These are phyloP conservation scores for Neurospora pannonica DNA, from an alignment of 495 filamentous ascomycete genomes.

Conservation along the genomic window DNA sequence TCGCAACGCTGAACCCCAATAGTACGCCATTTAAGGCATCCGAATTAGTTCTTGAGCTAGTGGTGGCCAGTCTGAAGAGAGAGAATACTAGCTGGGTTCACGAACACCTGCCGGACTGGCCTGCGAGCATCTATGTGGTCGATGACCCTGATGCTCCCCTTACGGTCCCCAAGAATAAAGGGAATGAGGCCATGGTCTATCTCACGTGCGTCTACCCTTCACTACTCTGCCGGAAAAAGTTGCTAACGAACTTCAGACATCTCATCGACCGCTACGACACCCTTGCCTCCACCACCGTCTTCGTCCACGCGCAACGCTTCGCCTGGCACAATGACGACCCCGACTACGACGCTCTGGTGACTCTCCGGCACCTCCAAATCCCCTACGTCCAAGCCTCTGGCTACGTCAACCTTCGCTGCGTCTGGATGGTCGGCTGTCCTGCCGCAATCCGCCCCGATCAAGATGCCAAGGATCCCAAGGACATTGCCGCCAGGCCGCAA, in stretches of 20 bases:
- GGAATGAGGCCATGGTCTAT: constrained; percentile 56
- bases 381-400: constrained; percentile 46
- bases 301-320: constrained; percentile 52
- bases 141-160: constrained; percentile 31
- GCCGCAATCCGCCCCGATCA: constrained; percentile 39
- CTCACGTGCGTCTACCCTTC: constrained; percentile 37
- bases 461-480: constrained; percentile 16
- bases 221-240: constrained; percentile 28
- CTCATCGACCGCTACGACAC: constrained; percentile 57
- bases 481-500: background rate
- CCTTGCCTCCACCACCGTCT: constrained; percentile 49
- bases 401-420: constrained; percentile 60
- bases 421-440: constrained; percentile 53
- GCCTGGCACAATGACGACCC: constrained; percentile 58
- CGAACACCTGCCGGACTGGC: constrained; percentile 28
- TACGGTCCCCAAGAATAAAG: constrained; percentile 46
- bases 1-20: background rate
- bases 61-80: constrained; percentile 25
- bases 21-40: background rate
- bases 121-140: constrained; percentile 39
- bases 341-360: constrained; percentile 35
- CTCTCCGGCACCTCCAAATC: constrained; percentile 45
- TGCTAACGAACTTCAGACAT: constrained; percentile 38
- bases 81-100: constrained; percentile 29
- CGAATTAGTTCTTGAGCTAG: constrained; percentile 13